Evolutionary conservation across 768 basidiomycete genomes (phyloP), one percentile per base, ranked within the genome.

Genomic region (Leccinum truebloodii): DNA sequence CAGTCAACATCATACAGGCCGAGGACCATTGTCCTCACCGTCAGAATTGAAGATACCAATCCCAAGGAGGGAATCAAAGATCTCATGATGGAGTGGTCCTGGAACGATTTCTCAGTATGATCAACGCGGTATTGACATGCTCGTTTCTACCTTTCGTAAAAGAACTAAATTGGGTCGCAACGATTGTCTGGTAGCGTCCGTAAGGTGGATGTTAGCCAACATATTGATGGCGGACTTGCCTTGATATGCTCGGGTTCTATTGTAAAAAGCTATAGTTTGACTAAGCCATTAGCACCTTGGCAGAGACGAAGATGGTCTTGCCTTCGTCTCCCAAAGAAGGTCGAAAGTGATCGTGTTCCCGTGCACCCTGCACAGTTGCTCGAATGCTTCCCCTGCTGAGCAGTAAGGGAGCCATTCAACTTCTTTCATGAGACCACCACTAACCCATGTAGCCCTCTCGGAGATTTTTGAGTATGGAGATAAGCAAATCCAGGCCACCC

Each of bases 41-140:
- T 84, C 83, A 1, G 81, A 77, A 61, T 81, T 83, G 73, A 86
- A 86, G 1, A 86, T 82, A 0, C 86, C 86, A 7, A 76, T 76
- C 6, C 85, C 85, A 6, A 86, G 70, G 3, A 84, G 65, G 3
- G 74, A 70, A 16, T 69, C 20, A 14, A 32, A 3, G 8, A 30
- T 48, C 10, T 59, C 60, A 24, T 13, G 52, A 13, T 48, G 54
- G 14, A 59, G n/a, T 2, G 62, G 55, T 8, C 65, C 61, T 63
- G 26, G 26, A 18, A 37, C 49, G 63, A 26, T 57, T 59, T 52
- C 69, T 70, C 59, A 71, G 66, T 16, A 67, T 61, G 7, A 62
- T 67, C 16, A 53, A 52, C 35, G 63, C 63, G 22, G 16, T 61
- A 5, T 1, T 52, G 2, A 30, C 26, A 46, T 6, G 20, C 10